Conservation (phyloP, 2,329 filamentous ascomycete genomes). For the Ophiostoma sp. region DNA sequence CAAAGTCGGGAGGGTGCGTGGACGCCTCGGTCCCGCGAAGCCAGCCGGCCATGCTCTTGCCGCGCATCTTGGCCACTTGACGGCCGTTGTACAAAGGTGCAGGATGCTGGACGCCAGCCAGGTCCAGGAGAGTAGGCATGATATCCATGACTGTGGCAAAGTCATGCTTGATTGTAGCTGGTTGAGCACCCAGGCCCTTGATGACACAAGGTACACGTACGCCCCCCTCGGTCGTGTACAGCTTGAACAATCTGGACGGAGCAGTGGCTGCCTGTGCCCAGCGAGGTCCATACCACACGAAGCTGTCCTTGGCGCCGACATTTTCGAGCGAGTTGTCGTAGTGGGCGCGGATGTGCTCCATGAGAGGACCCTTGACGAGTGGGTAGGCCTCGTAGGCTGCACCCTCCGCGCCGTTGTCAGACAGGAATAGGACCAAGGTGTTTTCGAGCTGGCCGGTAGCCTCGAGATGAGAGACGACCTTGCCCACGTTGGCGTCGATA, state of each 20-base stretch:
- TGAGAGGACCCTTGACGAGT: constrained; percentile 30
- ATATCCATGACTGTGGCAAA: constrained; percentile 57
- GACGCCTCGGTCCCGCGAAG: constrained; percentile 23
- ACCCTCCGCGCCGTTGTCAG: constrained; percentile 29
- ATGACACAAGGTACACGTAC: constrained; percentile 54
- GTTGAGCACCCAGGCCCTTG: constrained; percentile 29
- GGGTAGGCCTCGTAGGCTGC: constrained; percentile 27
- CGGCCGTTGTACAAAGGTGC: constrained; percentile 46
- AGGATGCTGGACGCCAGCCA: constrained; percentile 52
- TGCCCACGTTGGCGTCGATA: constrained; percentile 62
- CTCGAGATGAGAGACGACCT: constrained; percentile 57
- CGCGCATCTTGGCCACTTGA: constrained; percentile 39
- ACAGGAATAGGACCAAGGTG: constrained; percentile 40
- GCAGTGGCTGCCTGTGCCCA: constrained; percentile 47
- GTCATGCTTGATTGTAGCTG: constrained; percentile 43
- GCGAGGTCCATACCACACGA: constrained; percentile 59
- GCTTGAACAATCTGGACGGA: constrained; percentile 36
- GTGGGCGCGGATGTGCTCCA: constrained; percentile 45
- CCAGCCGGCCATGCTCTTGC: constrained; percentile 30
- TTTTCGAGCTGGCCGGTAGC: constrained; percentile 60
- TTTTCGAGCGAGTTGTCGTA: constrained; percentile 59
- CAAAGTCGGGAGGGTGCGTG: constrained; percentile 41
- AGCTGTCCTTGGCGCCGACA: constrained; percentile 53
- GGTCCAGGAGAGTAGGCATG: constrained; percentile 49
- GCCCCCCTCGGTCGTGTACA: constrained; percentile 49